phyloP scores from a whole-genome alignment of 2,329 filamentous ascomycete species.

The Fusarium veterinarium region DNA sequence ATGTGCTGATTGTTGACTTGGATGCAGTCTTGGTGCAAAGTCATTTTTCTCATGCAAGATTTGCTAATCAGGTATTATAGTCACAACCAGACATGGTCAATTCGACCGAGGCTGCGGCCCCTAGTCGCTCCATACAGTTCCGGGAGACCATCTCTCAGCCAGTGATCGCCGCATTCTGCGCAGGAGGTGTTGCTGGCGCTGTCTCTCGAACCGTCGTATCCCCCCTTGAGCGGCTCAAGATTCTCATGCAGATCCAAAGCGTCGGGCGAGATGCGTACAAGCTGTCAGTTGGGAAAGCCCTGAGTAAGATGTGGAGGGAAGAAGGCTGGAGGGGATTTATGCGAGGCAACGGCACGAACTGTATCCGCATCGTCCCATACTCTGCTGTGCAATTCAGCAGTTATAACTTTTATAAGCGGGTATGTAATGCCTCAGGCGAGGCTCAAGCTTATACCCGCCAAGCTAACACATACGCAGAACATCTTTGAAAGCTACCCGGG shows the following conservation, averaged over 20 bases:
- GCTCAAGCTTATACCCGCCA: neutral
- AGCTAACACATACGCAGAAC: conserved; percentile 55
- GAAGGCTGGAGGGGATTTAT: conserved; percentile 98
- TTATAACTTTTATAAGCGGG: conserved; percentile 96
- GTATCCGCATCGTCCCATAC: conserved; percentile 97
- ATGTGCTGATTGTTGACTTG: neutral
- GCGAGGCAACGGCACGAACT: conserved; percentile 98
- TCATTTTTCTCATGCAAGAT: neutral
- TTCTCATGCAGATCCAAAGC: conserved; percentile 96
- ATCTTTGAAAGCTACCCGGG: conserved; percentile 83
- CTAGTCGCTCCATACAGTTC: conserved; percentile 50
- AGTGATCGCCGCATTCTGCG: conserved; percentile 90
- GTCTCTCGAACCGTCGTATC: conserved; percentile 98
- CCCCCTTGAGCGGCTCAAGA: conserved; percentile 94
- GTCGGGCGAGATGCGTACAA: conserved; percentile 92
- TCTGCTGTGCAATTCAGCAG: conserved; percentile 98
- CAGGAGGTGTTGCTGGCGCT: conserved; percentile 91
- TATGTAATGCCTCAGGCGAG: conserved; percentile 55
- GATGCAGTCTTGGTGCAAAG: neutral
- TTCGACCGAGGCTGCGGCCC: conserved; percentile 41
- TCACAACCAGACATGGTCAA: conserved; percentile 44
- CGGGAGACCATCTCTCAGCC: conserved; percentile 77
- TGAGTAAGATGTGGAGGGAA: conserved; percentile 95
- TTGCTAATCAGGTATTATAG: conserved; percentile 37
- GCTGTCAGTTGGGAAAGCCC: conserved; percentile 86